Evolutionary conservation across 257 asterid species (phyloP), one percentile per base, ranked within the genome.

Genomic region (Handroanthus guayacan): DNA sequence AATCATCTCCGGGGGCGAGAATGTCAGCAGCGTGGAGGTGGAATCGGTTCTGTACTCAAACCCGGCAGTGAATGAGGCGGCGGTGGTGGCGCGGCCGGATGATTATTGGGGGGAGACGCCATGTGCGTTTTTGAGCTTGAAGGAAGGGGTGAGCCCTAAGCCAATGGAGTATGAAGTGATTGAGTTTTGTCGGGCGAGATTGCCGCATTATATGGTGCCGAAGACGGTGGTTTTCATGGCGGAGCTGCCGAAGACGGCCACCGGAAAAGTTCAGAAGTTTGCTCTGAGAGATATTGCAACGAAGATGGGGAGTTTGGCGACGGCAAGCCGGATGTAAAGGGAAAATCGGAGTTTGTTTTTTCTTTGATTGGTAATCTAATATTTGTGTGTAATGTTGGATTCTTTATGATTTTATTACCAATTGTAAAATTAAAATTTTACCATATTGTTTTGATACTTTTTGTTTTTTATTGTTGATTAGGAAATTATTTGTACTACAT

Each of bases 61-160:
- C 44, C 92, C 89, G 37, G 83, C 34, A 75, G 89, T 92, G 63
- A 79, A 87, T 45, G 97, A 92, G 89, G 97, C 88, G 9, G 97
- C 97, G 37, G 97, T 87, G 84, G 97, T 92, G 85, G 96, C 97
- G 5, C 81, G 88, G 75, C 96, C 96, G 2, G 91, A 90, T 17
- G 88, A 87, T 0, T 83, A 48, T 31, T 92, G 97, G 97, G 97
- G 97, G 8, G 97, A 92, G 72, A 92, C 96, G 5, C 96, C 96
- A 2, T 90, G 97, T 65, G 97, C 97, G 0, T 90, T 92, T 54
- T 3, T 92, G 62, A 86, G 93, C 74, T 63, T 92, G 80, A 86
- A 84, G 62, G 82, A 75, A 52, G 85, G 82, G 50, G 62, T 74
- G 52, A 60, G 16, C 4, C 11, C 37, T 3, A 82, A 73, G 64